Evolutionary conservation across 2,329 filamentous ascomycete genomes (phyloP), one percentile per base, ranked within the genome.

Genomic region (Talaromyces piceae): DNA sequence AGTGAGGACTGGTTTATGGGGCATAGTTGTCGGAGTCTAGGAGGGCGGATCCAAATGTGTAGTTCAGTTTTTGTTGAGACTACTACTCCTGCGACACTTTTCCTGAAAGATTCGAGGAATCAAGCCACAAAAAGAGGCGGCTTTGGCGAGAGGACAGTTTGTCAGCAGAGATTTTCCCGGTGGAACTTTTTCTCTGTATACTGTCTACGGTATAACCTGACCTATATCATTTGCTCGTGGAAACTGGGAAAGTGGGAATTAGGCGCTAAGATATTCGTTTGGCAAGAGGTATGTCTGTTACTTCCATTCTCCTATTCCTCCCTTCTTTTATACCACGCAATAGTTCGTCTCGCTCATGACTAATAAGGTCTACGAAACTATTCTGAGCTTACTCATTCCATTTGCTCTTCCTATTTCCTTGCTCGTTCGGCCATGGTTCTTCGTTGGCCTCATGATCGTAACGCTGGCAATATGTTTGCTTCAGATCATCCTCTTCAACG

Each of bases 101-200:
- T 76, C 55, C 65, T 71, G 49, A 66, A 65, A 23, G 61, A 63
- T 4, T 64, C 68, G 7, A 68, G 66, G 4, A 63, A 62, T 5
- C 65, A n/a, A n/a, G n/a, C n/a, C n/a, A n/a, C n/a, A n/a, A n/a
- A n/a, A n/a, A n/a, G 75, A 18, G 75, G 74, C 39, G 75, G 75
- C 0, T 78, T 75, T 49, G 75, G 75, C 8, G 75, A 78, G 57
- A 77, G 75, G 72, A 77, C 75, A 0, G 69, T 78, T n/a, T 76
- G 73, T 61, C 71, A 70, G 52, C 75, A 78, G 58, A 65, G 75
- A 1, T 77, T 78, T 57, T 67, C 68, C 47, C 63, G 75, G 12
- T 77, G 75, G 75, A 77, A 77, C 46, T 77, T 77, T 61, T 77
- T 78, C 62, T 74, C 76, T 48, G 70, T 76, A 2, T 72, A 73